Base-by-base conservation (phyloP, 2,329 filamentous ascomycete species). In the Leptoxyphium fumago region DNA sequence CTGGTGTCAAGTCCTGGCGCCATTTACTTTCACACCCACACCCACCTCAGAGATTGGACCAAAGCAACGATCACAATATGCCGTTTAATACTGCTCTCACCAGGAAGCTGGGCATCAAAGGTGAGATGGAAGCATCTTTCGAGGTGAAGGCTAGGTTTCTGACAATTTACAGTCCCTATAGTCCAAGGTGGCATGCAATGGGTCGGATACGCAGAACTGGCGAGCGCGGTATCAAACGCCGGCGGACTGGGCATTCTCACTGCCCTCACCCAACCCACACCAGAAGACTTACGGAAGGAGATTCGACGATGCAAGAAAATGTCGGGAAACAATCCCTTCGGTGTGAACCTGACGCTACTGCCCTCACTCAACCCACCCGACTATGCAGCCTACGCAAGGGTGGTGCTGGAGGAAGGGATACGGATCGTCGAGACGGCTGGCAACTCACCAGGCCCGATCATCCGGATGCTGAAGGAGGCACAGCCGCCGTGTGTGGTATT, bases 331-430 rank as follows among this genome's bases (percentile, higher is more conserved):
- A 74, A 78, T 51, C 84, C 84, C 14, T 96, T 98, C 64, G 91
- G 75, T 58, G 89, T 96, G 56, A 98, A 98, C 69, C 77, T 96
- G 54, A 98, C 91, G 8, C 80, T 96, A 49, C 80, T 96, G 39
- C 91, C 91, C 26, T 76, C 88, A 45, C 75, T 96, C 55, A 80
- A 86, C 9, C 86, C 91, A 6, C 91, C 91, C 5, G 82, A 96
- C 72, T 98, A 98, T 64, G 76, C 69, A 49, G 89, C 85, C 48
- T 98, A 94, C 67, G 86, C 89, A 26, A 84, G 85, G 65, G 84
- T 88, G 43, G 80, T 93, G 59, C 88, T 98, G 59, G 88, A 95
- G 60, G 88, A 95, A 69, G 88, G 87, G 45, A 73, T 96, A 66
- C 77, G 75, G 51, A 81, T 96, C 48, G 89, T 96, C 54, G 91